Percentiles rank a stretch among this genome's conserved stretches.
Evolutionary conservation across 2,329 filamentous ascomycete species (phyloP).

Genomic region (Penicillium sp.): DNA sequence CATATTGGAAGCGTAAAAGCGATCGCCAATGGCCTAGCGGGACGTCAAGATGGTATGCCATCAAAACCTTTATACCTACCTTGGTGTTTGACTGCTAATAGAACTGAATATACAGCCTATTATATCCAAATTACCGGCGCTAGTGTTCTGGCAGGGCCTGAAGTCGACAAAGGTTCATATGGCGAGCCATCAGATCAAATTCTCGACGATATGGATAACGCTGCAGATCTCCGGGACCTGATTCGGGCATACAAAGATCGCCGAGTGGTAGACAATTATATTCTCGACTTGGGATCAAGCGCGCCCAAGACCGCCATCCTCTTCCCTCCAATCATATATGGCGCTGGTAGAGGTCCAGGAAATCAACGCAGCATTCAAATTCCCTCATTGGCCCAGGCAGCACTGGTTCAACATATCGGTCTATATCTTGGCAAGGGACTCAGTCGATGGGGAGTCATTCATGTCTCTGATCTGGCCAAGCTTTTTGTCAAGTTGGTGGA

Average conservation of each 20-base stretch:
- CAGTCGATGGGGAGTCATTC: slow-evolving; percentile 60
- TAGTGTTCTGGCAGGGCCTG: slow-evolving; percentile 33
- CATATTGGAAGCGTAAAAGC: slow-evolving; percentile 5
- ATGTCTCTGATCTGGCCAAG: slow-evolving; percentile 57
- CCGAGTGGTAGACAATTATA: slow-evolving; percentile 65
- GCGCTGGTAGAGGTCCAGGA: slow-evolving; percentile 49
- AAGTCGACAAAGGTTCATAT: slow-evolving; percentile 34
- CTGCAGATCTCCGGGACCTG: slow-evolving; percentile 33
- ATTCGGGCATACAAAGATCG: slow-evolving; percentile 51
- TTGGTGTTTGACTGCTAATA: background rate
- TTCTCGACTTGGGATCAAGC: slow-evolving; percentile 50
- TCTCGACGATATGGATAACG: slow-evolving; percentile 40
- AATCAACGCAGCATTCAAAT: slow-evolving; percentile 55
- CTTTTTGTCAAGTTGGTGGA: slow-evolving; percentile 54
- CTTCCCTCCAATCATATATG: slow-evolving; percentile 63
- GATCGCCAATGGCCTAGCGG: slow-evolving; percentile 3
- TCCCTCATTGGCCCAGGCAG: slow-evolving; percentile 44
- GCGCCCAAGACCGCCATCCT: slow-evolving; percentile 59
- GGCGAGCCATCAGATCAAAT: slow-evolving; percentile 32
- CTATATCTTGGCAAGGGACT: slow-evolving; percentile 57
- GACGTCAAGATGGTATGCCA: slow-evolving; percentile 1
- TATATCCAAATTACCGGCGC: slow-evolving; percentile 44
- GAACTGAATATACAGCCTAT: background rate
- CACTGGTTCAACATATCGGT: slow-evolving; percentile 49
- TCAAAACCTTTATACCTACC: background rate